Conservation (phyloP, 139 green algal species). For the Chlamydomonas asymmetrica region DNA sequence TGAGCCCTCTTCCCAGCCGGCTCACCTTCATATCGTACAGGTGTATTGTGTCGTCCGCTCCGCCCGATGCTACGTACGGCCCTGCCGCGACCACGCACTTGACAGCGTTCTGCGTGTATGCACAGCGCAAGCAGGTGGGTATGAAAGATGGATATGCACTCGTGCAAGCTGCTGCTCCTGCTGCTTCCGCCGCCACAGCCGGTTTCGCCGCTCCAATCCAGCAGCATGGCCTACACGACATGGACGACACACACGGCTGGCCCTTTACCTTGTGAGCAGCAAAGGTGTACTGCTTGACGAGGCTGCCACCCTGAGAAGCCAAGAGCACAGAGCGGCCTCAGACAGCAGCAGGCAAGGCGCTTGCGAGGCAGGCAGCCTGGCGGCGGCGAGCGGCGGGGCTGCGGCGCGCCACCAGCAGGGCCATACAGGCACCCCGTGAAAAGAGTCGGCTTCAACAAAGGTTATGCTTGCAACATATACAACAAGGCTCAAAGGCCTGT, state of each 20-base stretch:
- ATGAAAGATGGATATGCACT: not conserved
- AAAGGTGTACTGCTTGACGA: constrained; percentile 56
- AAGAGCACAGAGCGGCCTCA: not conserved
- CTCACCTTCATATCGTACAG: constrained; percentile 74
- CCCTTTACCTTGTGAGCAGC: constrained; percentile 59
- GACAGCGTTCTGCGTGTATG: constrained; percentile 55
- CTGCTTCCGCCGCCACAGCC: too few species aligned
- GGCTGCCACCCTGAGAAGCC: not conserved
- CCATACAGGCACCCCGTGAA: not conserved
- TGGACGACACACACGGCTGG: too few species aligned
- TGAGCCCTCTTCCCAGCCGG: too few species aligned
- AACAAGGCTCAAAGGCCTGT: too few species aligned
- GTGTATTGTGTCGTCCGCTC: constrained; percentile 80
- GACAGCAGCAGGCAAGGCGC: not conserved
- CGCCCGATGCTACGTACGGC: constrained; percentile 68
- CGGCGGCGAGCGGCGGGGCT: not conserved
- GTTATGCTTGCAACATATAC: too few species aligned
- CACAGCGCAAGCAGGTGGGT: not conserved
- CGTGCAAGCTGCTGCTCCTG: too few species aligned
- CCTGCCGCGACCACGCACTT: constrained; percentile 72
- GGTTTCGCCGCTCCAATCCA: too few species aligned
- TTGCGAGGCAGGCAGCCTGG: not conserved
- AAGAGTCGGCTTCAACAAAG: too few species aligned
- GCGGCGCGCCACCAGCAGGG: not conserved
- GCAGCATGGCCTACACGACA: too few species aligned